Base-by-base conservation (phyloP, 495 filamentous ascomycete species). In the Articulospora tetracladia region DNA sequence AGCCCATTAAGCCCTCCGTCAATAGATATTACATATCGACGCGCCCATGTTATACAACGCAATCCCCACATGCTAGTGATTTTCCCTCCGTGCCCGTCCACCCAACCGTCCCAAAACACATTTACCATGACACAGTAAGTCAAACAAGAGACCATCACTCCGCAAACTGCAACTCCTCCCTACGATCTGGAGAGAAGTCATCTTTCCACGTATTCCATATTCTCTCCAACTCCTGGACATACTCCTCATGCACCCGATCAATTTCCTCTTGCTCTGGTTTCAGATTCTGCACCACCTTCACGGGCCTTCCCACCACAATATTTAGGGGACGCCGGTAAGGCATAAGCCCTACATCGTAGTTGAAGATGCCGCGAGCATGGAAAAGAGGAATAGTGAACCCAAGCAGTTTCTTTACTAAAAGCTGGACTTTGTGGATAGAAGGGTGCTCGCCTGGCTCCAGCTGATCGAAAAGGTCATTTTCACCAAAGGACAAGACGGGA, bases 381-480 rank as follows among this genome's bases (percentile, higher is more conserved):
- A 97, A 86, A 27, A 97, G 74, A 2, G 94, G 94, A 2, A 98
- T 78, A 0, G 94, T 98, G 66, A 97, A 98, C n/a, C 94, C 94
- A 72, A 94, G 77, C 1, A 87, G 75, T 58, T 84, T 86, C 75
- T 98, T 93, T 27, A 94, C 76, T 13, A 86, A 72, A 76, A 94
- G 83, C 72, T 98, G 94, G 19, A 87, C 61, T 68, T 81, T 83
- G 70, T 91, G 86, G 58, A 97, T 82, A 8, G 77, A 64, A 1
- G 92, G 91, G 66, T 94, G 91, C 25, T 78, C 69, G 44, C 83
- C 77, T 0, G 88, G 82, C 39, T 84, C 76, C 30, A 96, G 70
- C 72, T 97, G 93, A 58, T 97, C 90, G 74, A 97, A 98, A 0
- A 98, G 75, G 60, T 97, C 90, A 67, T 97, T 98, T 75, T 98